phyloP scores from a whole-genome alignment of 805 yeast genomes.

The Candida golubevii region DNA sequence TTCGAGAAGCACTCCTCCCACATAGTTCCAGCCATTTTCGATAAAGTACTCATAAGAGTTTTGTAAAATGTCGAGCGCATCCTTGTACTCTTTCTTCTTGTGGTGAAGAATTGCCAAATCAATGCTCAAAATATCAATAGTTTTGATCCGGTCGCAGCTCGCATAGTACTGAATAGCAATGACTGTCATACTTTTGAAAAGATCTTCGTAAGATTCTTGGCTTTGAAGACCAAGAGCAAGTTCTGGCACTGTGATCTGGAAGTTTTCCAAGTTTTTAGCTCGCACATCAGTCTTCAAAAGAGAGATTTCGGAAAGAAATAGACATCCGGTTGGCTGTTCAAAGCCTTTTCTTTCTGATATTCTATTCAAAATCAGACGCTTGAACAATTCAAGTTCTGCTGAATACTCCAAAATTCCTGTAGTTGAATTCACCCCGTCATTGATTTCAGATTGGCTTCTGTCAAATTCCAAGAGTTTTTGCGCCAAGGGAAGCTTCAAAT shows the following conservation, averaged over 20 bases:
- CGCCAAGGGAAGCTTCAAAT: constrained; percentile 24
- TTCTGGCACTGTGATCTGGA: constrained; percentile 14
- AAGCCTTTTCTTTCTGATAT: constrained; percentile 11
- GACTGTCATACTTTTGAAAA: constrained; percentile 52
- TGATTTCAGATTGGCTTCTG: constrained; percentile 10
- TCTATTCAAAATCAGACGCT: constrained; percentile 32
- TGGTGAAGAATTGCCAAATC: constrained; percentile 74
- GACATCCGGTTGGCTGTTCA: constrained; percentile 22
- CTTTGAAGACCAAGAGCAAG: constrained; percentile 12
- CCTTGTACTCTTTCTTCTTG: constrained; percentile 50
- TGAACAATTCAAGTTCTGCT: constrained; percentile 48
- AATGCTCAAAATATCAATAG: constrained; percentile 68
- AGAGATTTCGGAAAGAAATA: constrained; percentile 1
- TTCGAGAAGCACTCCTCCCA: constrained; percentile 63
- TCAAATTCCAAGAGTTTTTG: constrained; percentile 23
- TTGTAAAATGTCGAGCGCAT: constrained; percentile 59
- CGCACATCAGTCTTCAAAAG: neutral
- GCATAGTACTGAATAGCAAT: constrained; percentile 51
- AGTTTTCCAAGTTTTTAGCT: neutral
- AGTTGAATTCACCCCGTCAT: constrained; percentile 13
- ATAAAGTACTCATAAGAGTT: constrained; percentile 67
- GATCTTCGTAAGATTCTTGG: constrained; percentile 19
- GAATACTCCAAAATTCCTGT: constrained; percentile 34
- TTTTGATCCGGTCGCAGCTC: constrained; percentile 50
- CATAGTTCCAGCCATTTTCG: constrained; percentile 67